Evolutionary conservation across 2,329 filamentous ascomycete genomes (phyloP).

Genomic region (Chaetomium strumarium): DNA sequence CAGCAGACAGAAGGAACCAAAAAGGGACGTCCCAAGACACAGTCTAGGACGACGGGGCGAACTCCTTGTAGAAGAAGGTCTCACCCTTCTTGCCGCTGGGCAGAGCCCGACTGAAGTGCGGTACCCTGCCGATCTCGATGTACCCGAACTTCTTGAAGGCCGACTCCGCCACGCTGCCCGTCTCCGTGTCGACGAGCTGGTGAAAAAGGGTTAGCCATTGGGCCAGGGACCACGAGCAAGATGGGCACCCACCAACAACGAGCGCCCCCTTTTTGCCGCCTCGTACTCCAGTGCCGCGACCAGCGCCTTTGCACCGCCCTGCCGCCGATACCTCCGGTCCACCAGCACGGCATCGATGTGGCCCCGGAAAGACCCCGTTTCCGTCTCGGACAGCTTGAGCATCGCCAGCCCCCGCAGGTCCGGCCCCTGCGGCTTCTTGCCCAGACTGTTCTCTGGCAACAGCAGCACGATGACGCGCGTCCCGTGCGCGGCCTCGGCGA

Average conservation of each 20-base stretch:
- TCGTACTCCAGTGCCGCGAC: slow-evolving; percentile 51
- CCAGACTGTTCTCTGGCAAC: slow-evolving; percentile 33
- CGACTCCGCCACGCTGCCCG: slow-evolving; percentile 42
- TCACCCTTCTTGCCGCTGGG: slow-evolving; percentile 45
- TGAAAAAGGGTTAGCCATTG: neutral
- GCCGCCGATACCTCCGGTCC: slow-evolving; percentile 43
- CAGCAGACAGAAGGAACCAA: slow-evolving; percentile 43
- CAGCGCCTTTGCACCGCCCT: slow-evolving; percentile 47
- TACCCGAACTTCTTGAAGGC: slow-evolving; percentile 55
- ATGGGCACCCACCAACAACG: slow-evolving; percentile 45
- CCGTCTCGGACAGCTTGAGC: slow-evolving; percentile 44
- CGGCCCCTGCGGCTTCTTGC: slow-evolving; percentile 34
- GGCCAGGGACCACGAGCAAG: neutral
- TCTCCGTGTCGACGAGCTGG: slow-evolving; percentile 24
- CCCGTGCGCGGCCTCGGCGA: slow-evolving; percentile 41
- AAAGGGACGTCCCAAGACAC: slow-evolving; percentile 17
- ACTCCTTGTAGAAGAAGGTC: slow-evolving; percentile 55
- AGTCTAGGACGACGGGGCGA: slow-evolving; percentile 31
- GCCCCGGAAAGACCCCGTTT: slow-evolving; percentile 52
- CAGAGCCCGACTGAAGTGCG: slow-evolving; percentile 44
- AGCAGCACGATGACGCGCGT: slow-evolving; percentile 49
- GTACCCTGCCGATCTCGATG: slow-evolving; percentile 48
- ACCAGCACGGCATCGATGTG: slow-evolving; percentile 54
- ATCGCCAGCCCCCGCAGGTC: slow-evolving; percentile 52
- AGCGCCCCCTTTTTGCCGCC: slow-evolving; percentile 43